Evolutionary conservation across 1,284 basidiomycete genomes (phyloP), one percentile per base, ranked within the genome.

Genomic region (Leccinum solheimii): DNA sequence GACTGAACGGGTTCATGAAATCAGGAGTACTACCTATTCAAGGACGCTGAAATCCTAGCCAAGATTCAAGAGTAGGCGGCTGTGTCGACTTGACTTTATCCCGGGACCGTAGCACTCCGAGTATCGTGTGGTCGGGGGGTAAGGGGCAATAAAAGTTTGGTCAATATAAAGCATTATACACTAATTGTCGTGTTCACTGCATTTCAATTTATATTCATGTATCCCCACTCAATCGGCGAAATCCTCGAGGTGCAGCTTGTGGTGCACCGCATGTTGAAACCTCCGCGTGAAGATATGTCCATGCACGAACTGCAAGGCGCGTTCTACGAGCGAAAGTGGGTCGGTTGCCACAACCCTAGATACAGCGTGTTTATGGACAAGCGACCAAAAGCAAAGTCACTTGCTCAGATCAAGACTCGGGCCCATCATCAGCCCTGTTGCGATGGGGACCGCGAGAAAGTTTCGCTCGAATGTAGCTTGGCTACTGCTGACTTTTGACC

Each of bases 11-110:
- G 2, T 34, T 59, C 8, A 23, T 50, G 13, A 8, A 2, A 21
- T 55, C 66, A 54, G 94, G 97, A 98, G 77, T 99, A 92, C 81
- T 91, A 87, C 80, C 81, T 98, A 64, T 98, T 97, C 88, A 93
- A 91, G 78, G 97, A 98, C 80, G 80, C 88, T 40, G 97, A 98
- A 74, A 98, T 98, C 76, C 86, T 98, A 59, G 97, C 97, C 68
- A 98, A 97, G 83, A 95, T 98, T 75, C 86, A 90, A 78, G 96
- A 98, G 83, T 98, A 86, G 80, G 55, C 14, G 30, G 27, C 10
- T 21, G 11, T 7, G 27, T 50, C 16, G 6, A 14, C 13, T 14
- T 8, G 2, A 38, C 53, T 30, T 10, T 2, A 26, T 53, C 43
- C 5, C 4, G 21, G 53, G 27, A n/a, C 3, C 26, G 27, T 21